Base-by-base conservation (phyloP, 169 alveolate species). In the Plasmodium coatneyi region DNA sequence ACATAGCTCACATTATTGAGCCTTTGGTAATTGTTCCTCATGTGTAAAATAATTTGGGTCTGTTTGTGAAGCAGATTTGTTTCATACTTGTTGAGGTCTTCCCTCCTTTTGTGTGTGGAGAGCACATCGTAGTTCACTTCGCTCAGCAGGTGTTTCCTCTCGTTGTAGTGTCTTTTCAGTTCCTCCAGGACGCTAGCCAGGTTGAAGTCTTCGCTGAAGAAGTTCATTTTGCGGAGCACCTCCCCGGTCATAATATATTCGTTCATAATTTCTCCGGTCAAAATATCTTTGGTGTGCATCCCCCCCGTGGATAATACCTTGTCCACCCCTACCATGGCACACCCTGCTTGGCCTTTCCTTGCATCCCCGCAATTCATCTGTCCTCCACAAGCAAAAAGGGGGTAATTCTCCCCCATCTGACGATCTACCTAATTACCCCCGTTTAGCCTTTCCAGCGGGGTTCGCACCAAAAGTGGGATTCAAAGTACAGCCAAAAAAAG, bases 121-220 rank as follows among this genome's bases (percentile, higher is more conserved):
- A 84, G 66, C 4, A 84, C 56, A 16, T 72, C 25, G 19, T 52
- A 14, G 28, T 84, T 84, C 1, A 84, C 66, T 46, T 84, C 92
- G 41, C 92, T 72, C 28, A 84, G 25, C 25, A 84, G 36, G 39
- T 84, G 80, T 71, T 84, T 84, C 43, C 76, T 72, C 34, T 72
- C 79, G 25, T 32, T 72, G 60, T 72, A 76, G 2, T 84, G 19
- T 10, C 56, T 84, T 30, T 46, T 32, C 25, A 84, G 30, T 84
- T 43, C 71, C 28, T 84, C 84, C 66, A 84, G 56, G 36, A 84
- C 74, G 66, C 36, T 72, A 10, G 52, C 60, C 92, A 84, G 49
- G 78, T 76, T 52, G 78, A 84, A 84, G 25, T 72, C 39, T 72
- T 84, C 92, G 14, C 79, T 28, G 70, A 84, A 84, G n/a, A 84